Base-by-base conservation (phyloP, 306 rosid species). In the Datisca glomerata region DNA sequence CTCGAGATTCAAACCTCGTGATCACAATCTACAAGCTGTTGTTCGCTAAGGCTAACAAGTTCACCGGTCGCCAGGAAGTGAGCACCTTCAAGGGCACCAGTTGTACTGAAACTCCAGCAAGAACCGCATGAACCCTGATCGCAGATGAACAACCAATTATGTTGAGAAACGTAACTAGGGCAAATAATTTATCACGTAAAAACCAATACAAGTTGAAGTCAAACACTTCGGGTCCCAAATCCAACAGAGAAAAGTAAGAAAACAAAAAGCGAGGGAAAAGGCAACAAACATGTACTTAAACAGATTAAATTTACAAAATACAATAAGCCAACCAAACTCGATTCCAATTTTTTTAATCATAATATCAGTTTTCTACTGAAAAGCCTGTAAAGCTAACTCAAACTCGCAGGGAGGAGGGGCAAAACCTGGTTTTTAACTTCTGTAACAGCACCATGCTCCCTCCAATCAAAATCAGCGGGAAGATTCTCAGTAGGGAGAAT, bases 61-160 rank as follows among this genome's bases (percentile, higher is more conserved):
- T 84, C 53, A 19, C 98, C 82, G 0, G 93, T 84, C 3, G 96
- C 55, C 5, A 91, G 80, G 56, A 68, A 84, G 52, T 84, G 73
- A 45, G 96, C 95, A 66, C 98, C 98, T 80, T 91, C 96, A 44
- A 91, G 61, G 7, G 98, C 98, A 23, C 98, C 98, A 11, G 84
- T 75, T 4, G 98, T 57, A 43, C 95, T 89, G 70, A 89, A 89
- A 63, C 98, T 89, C 95, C 95, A 84, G 73, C 98, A 91, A 1
- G 98, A 91, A 36, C 98, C 98, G 47, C 98, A 91, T 2, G 93
- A 80, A 24, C 95, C 95, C 98, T 89, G 49, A 51, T 57, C 37
- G 27, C 38, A 31, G 51, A 58, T 12, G 4, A 13, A 37, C 18
- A 22, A 24, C 22, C 38, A 22, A 41, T 31, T 14, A 28, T 28